Evolutionary conservation across 2,329 filamentous ascomycete species (phyloP), one percentile per base, ranked within the genome.

Genomic region (Fusarium zealandicum): DNA sequence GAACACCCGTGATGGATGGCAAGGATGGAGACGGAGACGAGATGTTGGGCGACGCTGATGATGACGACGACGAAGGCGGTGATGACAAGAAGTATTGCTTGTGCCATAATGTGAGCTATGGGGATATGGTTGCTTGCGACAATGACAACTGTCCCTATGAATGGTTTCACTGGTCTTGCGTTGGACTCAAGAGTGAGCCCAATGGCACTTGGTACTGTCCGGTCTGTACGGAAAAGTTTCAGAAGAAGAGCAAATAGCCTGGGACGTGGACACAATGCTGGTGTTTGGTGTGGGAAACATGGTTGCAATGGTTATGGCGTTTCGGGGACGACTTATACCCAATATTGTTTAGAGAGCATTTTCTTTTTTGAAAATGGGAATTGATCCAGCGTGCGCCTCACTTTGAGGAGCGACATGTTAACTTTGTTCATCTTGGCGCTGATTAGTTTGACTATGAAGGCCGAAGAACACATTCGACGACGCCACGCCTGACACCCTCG

Each of bases 41-140:
- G 66, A 70, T 75, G 54, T 75, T 84, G 64, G 82, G 82, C 22
- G 81, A 80, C 50, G 81, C 77, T 8, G 80, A 85, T 51, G 78
- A 63, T 70, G 79, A 85, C 17, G 86, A 88, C 27, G 88, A 91
- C 42, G 89, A 91, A 50, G 88, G 88, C 35, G 86, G 86, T 48
- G 87, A 88, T 59, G 89, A 92, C 73, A 88, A 89, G 69, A 90
- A 91, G 72, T 95, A 95, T 75, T 95, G 90, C 75, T 81, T 88
- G 25, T 95, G 90, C 73, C 88, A 93, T 71, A 89, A 89, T 66
- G 88, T 93, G 62, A 92, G 89, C 73, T 92, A 90, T 69, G 90
- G 90, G 57, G 89, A 93, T 69, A 95, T 95, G 90, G 90, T 95
- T 59, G 90, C 90, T 25, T 95, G 90, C 76, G 90, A 95, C 77